Percentiles rank a stretch among this genome's conserved stretches.
Conservation (phyloP, 73 alveolate genomes). For the Paraurostyla sp. region DNA sequence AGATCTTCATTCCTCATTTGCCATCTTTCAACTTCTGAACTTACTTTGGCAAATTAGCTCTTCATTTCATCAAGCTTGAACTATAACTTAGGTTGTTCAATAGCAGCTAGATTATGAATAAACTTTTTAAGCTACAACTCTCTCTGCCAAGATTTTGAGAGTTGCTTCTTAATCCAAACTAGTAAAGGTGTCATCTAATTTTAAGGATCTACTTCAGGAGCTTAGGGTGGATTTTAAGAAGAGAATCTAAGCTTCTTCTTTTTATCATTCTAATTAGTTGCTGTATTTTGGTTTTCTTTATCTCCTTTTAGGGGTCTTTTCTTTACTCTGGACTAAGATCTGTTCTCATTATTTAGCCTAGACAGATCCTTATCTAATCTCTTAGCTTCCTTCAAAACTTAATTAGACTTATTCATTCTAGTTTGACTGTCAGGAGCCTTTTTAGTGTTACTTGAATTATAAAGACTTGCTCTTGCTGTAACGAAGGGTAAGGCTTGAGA, state of each 20-base stretch:
- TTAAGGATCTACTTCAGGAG: background rate
- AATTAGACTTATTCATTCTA: background rate
- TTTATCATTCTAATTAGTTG: background rate
- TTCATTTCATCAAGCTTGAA: background rate
- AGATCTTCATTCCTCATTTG: conserved; percentile 44
- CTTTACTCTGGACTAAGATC: background rate
- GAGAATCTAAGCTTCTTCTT: background rate
- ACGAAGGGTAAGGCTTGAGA: background rate
- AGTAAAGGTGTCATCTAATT: background rate
- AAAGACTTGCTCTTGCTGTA: background rate
- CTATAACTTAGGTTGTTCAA: background rate
- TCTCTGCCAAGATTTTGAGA: conserved; percentile 27
- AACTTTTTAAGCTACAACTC: conserved; percentile 7
- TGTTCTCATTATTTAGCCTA: conserved; percentile 15
- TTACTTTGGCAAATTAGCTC: background rate
- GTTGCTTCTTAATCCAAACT: conserved; percentile 35
- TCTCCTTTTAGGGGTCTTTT: background rate
- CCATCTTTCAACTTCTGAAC: conserved; percentile 45
- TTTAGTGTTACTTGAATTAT: background rate
- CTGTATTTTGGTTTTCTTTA: background rate
- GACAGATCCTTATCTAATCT: conserved; percentile 13
- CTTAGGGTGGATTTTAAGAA: background rate
- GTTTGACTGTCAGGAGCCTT: background rate
- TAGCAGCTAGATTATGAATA: background rate
- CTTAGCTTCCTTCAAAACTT: background rate